Evolutionary conservation across 345 rosid species (phyloP).

Genomic region (Brassica nigra): DNA sequence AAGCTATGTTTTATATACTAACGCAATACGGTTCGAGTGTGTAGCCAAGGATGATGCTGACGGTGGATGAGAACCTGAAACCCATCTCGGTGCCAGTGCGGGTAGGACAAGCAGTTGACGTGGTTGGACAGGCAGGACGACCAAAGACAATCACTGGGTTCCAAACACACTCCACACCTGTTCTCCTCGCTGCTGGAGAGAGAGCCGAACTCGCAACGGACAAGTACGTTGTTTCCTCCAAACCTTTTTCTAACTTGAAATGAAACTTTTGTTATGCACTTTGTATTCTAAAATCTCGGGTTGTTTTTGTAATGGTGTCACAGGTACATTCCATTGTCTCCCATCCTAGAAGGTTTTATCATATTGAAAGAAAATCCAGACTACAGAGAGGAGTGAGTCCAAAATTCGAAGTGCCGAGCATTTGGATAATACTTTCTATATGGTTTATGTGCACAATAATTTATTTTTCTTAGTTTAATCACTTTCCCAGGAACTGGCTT

Average conservation of each 20-base stretch:
- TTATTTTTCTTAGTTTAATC: constrained; percentile 4
- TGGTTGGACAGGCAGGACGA: constrained; percentile 95
- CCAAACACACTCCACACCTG: constrained; percentile 95
- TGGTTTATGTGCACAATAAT: constrained; percentile 13
- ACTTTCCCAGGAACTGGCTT: constrained; percentile 5
- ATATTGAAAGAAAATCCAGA: constrained; percentile 85
- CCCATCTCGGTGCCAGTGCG: constrained; percentile 84
- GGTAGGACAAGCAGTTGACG: constrained; percentile 96
- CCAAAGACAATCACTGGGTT: constrained; percentile 96
- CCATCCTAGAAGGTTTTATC: constrained; percentile 89
- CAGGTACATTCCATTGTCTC: constrained; percentile 88
- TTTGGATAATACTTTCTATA: background rate
- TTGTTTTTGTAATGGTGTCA: background rate
- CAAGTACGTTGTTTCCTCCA: constrained; percentile 54
- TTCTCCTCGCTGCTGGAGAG: constrained; percentile 93
- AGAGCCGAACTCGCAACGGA: constrained; percentile 95
- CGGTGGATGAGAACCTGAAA: constrained; percentile 82
- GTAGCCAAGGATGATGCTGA: constrained; percentile 95
- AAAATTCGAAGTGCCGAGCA: background rate
- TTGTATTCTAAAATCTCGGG: background rate
- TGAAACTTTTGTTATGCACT: background rate
- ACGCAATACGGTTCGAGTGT: constrained; percentile 11
- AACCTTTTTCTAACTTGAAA: background rate
- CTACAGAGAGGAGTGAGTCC: constrained; percentile 59
- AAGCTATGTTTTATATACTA: background rate